Conservation (phyloP, 2,329 filamentous ascomycete species). For the Alternaria conjuncta region DNA sequence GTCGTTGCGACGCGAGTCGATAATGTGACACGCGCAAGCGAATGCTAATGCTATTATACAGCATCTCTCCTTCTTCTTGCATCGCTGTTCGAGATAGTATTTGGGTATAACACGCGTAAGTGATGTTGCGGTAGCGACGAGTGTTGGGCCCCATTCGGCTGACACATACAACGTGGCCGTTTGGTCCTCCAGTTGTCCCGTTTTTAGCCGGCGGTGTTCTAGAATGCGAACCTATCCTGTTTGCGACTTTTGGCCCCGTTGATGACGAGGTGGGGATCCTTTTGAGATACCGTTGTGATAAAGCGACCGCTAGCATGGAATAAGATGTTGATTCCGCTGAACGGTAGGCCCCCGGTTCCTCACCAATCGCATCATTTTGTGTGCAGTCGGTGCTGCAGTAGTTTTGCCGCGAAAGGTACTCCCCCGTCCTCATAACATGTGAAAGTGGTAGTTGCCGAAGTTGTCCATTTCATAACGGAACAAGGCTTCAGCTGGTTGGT, state of each 20-base stretch:
- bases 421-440: not conserved
- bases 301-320: not conserved
- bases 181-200: not conserved
- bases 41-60: not conserved
- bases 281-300: not conserved
- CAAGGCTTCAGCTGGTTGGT: not conserved
- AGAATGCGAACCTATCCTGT: not conserved
- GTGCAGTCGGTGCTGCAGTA: not conserved
- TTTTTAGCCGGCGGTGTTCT: not conserved
- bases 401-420: not conserved
- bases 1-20: not conserved
- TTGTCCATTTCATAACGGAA: slow-evolving; percentile 5
- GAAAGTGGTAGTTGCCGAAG: not conserved
- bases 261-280: not conserved
- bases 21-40: not conserved
- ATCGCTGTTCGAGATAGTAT: not conserved
- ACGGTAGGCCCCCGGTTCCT: not conserved
- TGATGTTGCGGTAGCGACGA: not conserved
- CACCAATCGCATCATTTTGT: not conserved
- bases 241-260: not conserved
- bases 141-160: not conserved
- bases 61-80: not conserved
- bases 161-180: not conserved
- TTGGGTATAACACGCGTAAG: not conserved
- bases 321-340: too few relatives aligned